Base-by-base conservation (phyloP, 2,329 filamentous ascomycete species). In the Sporothrix brasiliensis region DNA sequence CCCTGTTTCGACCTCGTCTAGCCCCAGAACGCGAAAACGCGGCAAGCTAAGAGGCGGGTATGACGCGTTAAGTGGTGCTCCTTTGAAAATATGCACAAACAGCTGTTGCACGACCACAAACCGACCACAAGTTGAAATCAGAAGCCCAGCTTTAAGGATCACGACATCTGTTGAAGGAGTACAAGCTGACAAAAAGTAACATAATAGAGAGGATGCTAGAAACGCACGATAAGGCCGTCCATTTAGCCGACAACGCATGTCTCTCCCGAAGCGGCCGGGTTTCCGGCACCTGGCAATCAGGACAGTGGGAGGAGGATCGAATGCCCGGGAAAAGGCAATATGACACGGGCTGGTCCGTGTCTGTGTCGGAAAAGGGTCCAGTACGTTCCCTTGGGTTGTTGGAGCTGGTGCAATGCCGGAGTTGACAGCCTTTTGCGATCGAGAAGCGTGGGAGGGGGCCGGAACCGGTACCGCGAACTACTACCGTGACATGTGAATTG, bases 61-160 rank as follows among this genome's bases (percentile, higher is more conserved):
- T n/a, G 27, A 68, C 66, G 66, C 66, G 66, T 68, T 44, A 68
- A 68, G 66, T 68, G 66, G 66, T 27, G 49, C 47, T 30, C 21
- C 27, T 39, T 47, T 63, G n/a, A 34, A 63, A 63, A 3, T 44
- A 39, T n/a, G 58, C 39, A 63, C 58, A 11, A 11, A 14, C 58
- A 47, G 58, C 39, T 47, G 58, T 24, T 44, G 58, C 44, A 21
- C 6, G 5, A 19, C 58, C 58, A 47, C 19, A 47, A 44, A 27
- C 58, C 16, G 14, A 41, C 50, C 4, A 27, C 34, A 34, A 9
- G 4, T 53, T 53, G 21, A 53, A 19, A 21, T 9, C 52, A 54
- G 39, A 41, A 24, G 11, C 3, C 14, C 16, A 13, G 11, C 41
- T 44, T 44, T 16, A 16, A 44, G 58, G 24, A 24, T 14, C 24